Conservation (phyloP, 306 rosid species). For the Cicer chorassanicum region DNA sequence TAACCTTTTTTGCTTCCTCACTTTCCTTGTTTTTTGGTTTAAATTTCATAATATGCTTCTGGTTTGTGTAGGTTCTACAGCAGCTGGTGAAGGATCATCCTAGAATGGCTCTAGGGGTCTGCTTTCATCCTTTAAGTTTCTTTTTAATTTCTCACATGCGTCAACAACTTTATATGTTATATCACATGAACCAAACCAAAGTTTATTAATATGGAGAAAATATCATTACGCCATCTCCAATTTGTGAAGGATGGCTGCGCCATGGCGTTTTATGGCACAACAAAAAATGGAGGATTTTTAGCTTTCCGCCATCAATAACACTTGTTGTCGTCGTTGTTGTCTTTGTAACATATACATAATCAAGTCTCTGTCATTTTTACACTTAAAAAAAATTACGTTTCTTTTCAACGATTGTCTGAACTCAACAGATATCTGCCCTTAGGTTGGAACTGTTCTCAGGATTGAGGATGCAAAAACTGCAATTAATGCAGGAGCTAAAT, state of each 20-base stretch:
- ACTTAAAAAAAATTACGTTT: conserved; percentile 28
- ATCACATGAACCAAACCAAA: conserved; percentile 16
- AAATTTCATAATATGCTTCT: conserved; percentile 40
- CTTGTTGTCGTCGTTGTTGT: background rate
- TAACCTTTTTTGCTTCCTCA: conserved; percentile 32
- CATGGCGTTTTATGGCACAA: no score
- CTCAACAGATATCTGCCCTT: conserved; percentile 40
- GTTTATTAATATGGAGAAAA: conserved; percentile 18
- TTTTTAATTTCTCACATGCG: conserved; percentile 13
- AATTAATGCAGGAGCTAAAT: conserved; percentile 82
- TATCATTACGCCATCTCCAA: background rate
- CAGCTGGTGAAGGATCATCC: conserved; percentile 80
- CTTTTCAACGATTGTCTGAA: conserved; percentile 41
- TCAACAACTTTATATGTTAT: conserved; percentile 20
- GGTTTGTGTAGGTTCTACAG: conserved; percentile 65
- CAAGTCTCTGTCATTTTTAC: conserved; percentile 13
- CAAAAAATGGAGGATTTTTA: no score
- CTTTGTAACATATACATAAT: conserved; percentile 24
- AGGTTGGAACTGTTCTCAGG: conserved; percentile 93
- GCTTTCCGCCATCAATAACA: no score
- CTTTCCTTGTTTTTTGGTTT: conserved; percentile 32
- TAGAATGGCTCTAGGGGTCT: conserved; percentile 68
- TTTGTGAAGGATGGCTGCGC: no score
- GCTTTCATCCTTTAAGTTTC: conserved; percentile 40
- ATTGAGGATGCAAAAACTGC: conserved; percentile 80